phyloP scores from a whole-genome alignment of 2,329 filamentous ascomycete genomes.

The Colletotrichum tanaceti region DNA sequence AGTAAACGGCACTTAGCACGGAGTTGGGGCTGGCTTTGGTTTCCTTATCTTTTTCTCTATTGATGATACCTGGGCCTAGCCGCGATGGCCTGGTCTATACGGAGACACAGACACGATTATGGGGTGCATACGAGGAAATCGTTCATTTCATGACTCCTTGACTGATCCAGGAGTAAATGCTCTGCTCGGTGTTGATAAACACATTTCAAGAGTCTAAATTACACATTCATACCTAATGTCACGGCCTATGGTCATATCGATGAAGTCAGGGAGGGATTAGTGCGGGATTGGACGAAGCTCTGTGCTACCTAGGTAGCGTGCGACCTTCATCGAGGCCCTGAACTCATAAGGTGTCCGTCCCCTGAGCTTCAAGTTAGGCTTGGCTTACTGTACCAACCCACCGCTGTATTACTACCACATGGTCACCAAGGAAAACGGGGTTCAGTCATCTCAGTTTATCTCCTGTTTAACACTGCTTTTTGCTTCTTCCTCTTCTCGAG shows the following conservation, averaged over 20 bases:
- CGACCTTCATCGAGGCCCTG: background rate
- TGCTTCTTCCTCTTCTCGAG: too few relatives aligned
- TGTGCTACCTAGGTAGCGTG: background rate
- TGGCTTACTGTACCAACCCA: background rate
- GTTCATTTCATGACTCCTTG: background rate
- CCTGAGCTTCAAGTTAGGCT: background rate
- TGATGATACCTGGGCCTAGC: slow-evolving; percentile 16
- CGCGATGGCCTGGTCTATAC: slow-evolving; percentile 5
- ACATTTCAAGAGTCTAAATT: background rate
- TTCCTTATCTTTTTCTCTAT: background rate
- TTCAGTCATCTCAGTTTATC: background rate
- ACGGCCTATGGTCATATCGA: too few relatives aligned
- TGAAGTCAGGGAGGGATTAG: background rate
- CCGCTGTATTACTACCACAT: background rate
- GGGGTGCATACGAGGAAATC: slow-evolving; percentile 1
- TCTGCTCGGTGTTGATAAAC: background rate
- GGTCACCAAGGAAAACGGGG: background rate
- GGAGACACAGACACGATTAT: background rate
- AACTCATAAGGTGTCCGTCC: background rate
- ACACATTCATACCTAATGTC: too few relatives aligned
- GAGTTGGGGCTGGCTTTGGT: slow-evolving; percentile 9
- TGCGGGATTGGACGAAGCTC: background rate
- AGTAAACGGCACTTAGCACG: background rate
- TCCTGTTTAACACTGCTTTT: background rate
- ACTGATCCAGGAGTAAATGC: background rate